Evolutionary conservation across 345 rosid genomes (phyloP).

Genomic region (Boechera stricta): DNA sequence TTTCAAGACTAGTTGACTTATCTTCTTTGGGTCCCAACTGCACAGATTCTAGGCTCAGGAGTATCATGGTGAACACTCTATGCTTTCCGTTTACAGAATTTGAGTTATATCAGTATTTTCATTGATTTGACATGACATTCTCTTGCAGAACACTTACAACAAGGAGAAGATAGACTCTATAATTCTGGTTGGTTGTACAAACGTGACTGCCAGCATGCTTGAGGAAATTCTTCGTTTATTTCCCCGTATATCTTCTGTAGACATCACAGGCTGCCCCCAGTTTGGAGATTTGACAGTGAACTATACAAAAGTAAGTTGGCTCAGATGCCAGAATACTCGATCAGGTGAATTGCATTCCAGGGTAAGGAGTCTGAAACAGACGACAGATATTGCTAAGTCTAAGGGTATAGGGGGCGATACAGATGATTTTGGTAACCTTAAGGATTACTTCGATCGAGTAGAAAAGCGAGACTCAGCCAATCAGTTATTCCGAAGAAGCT

Average conservation of each 20-base stretch:
- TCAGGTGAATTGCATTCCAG: conserved; percentile 60
- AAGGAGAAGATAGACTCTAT: conserved; percentile 72
- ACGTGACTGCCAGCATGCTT: conserved; percentile 63
- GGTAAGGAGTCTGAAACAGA: conserved; percentile 72
- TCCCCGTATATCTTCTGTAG: conserved; percentile 70
- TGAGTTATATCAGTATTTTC: conserved; percentile 21
- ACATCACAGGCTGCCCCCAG: conserved; percentile 91
- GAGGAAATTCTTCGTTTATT: conserved; percentile 70
- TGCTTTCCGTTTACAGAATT: conserved; percentile 24
- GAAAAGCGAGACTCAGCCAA: conserved; percentile 90
- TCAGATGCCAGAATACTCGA: conserved; percentile 54
- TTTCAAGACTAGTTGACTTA: conserved; percentile 78
- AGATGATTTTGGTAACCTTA: conserved; percentile 92
- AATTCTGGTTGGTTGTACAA: conserved; percentile 80
- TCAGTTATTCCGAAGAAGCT: conserved; percentile 81
- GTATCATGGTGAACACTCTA: conserved; percentile 65
- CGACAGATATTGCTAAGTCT: conserved; percentile 55
- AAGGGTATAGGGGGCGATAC: conserved; percentile 56
- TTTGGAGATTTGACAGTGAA: conserved; percentile 63
- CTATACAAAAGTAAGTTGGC: conserved; percentile 70
- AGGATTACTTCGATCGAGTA: conserved; percentile 93
- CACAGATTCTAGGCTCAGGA: conserved; percentile 66
- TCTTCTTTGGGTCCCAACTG: conserved; percentile 78
- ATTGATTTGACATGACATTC: conserved; percentile 44
- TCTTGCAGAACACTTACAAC: conserved; percentile 80